Evolutionary conservation across 2,329 filamentous ascomycete genomes (phyloP).

Genomic region (Blumeria hordei): DNA sequence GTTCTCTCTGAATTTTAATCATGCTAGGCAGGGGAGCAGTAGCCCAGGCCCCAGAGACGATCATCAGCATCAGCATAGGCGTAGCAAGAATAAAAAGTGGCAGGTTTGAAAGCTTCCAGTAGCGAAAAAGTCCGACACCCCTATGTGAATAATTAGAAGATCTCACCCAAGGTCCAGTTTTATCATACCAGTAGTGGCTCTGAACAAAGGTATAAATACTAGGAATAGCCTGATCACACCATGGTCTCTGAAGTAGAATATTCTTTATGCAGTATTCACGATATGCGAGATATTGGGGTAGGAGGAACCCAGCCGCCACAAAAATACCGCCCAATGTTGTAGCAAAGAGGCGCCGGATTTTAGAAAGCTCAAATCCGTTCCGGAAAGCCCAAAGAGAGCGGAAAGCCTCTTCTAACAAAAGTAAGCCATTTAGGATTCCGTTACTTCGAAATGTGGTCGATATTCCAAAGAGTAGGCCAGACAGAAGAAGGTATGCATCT

Average conservation of each 20-base stretch:
- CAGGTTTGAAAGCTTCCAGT: conserved; percentile 72
- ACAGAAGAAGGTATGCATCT: conserved; percentile 29
- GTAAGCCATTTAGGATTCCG: conserved; percentile 56
- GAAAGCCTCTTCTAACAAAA: conserved; percentile 33
- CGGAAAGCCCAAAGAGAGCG: conserved; percentile 24
- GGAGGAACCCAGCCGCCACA: conserved; percentile 39
- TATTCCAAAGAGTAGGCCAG: conserved; percentile 45
- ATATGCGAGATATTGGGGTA: conserved; percentile 59
- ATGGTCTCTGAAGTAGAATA: conserved; percentile 26
- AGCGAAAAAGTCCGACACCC: conserved; percentile 68
- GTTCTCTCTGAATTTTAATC: background rate
- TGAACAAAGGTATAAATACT: conserved; percentile 89
- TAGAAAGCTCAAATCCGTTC: conserved; percentile 19
- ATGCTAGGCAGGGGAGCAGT: conserved; percentile 7
- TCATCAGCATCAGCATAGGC: conserved; percentile 49
- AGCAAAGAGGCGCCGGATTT: conserved; percentile 27
- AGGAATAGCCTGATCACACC: conserved; percentile 52
- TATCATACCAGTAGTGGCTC: conserved; percentile 58
- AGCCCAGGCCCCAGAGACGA: conserved; percentile 30
- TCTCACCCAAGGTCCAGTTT: background rate
- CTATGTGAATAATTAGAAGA: conserved; percentile 20
- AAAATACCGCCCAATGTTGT: conserved; percentile 41
- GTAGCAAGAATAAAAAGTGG: conserved; percentile 68
- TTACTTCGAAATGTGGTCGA: conserved; percentile 63
- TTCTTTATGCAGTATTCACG: conserved; percentile 34